These are phyloP conservation scores for Hypoxylon intermedium DNA, from an alignment of 495 filamentous ascomycete genomes.

Conservation along the genomic window DNA sequence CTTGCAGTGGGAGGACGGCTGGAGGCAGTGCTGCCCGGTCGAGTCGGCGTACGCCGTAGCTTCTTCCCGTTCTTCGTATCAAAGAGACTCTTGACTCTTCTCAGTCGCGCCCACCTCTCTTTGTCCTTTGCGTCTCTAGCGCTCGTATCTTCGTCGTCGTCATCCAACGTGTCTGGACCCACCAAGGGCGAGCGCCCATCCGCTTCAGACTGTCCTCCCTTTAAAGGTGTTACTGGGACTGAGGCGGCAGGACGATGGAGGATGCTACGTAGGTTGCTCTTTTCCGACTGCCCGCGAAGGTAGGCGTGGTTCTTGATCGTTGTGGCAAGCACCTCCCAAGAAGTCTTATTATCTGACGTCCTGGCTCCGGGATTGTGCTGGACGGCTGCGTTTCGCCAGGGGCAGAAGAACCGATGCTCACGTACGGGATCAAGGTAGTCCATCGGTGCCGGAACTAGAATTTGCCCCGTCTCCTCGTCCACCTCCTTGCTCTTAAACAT, in stretches of 20 bases:
- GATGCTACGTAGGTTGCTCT: conserved; percentile 23
- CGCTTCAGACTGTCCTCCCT: conserved; percentile 19
- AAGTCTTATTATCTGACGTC: conserved; percentile 44
- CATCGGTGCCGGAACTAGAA: conserved; percentile 64
- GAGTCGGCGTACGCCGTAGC: conserved; percentile 42
- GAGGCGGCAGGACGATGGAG: conserved; percentile 39
- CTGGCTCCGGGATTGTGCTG: conserved; percentile 59
- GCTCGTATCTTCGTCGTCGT: conserved; percentile 52
- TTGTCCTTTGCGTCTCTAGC: conserved; percentile 60
- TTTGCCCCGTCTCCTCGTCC: conserved; percentile 52
- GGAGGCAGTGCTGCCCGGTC: conserved; percentile 36
- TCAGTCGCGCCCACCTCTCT: conserved; percentile 60
- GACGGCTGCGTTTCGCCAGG: conserved; percentile 70
- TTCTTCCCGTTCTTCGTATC: conserved; percentile 59
- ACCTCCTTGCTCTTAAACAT: conserved; percentile 76
- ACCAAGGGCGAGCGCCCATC: conserved; percentile 15
- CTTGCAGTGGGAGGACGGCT: conserved; percentile 31
- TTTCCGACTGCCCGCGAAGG: conserved; percentile 42
- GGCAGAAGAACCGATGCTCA: conserved; percentile 83
- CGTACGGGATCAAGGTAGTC: conserved; percentile 68
- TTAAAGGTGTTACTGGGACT: conserved; percentile 34
- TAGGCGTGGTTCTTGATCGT: conserved; percentile 55
- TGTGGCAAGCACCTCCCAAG: conserved; percentile 55
- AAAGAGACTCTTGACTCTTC: conserved; percentile 64
- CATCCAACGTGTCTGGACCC: conserved; percentile 32